Evolutionary conservation across 805 yeast genomes (phyloP), one percentile per base, ranked within the genome.

Genomic region (Torulaspora franciscae): DNA sequence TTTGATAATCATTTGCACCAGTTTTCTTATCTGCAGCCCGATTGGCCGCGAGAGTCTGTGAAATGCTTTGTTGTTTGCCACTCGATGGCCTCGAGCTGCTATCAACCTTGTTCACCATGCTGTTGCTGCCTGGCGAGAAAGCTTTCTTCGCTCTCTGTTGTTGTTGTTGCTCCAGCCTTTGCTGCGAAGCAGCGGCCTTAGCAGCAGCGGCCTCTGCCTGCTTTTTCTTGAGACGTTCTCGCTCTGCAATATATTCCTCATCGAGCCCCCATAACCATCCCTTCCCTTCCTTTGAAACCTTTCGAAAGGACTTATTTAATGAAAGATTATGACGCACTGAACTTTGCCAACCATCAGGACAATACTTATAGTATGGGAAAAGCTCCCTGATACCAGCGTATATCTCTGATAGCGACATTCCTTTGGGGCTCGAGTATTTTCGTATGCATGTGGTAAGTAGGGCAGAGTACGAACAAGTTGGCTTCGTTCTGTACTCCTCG

Each of bases 261-360:
- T 93, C 96, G 32, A 93, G 70, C 3, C 91, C 91, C 95, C 96
- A 91, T 25, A 86, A 68, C 95, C 95, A 90, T 46, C 95, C 96
- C 62, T 85, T 85, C n/a, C 95, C 93, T 55, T 85, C 93, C 48
- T 84, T 83, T 30, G 88, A 80, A 11, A 85, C 82, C 58, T 85
- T 85, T 42, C 79, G 74, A 69, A 91, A 93, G 6, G 91, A 81
- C 66, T 87, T 88, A 66, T 89, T 89, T 53, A 88, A 72, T 17
- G 91, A 83, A 32, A 93, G 71, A 57, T 89, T 90, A 67, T 93
- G 99, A 41, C 95, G 77, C 14, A 93, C 95, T 0, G 95, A 80
- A 59, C 86, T 83, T 68, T 93, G 99, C 99, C 99, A 93, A 2
- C 98, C 98, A 64, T 89, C 95, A 0, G 95, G 91, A 57, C 97